Conservation (phyloP, 1,284 basidiomycete species). For the Ganoderma lucidum region DNA sequence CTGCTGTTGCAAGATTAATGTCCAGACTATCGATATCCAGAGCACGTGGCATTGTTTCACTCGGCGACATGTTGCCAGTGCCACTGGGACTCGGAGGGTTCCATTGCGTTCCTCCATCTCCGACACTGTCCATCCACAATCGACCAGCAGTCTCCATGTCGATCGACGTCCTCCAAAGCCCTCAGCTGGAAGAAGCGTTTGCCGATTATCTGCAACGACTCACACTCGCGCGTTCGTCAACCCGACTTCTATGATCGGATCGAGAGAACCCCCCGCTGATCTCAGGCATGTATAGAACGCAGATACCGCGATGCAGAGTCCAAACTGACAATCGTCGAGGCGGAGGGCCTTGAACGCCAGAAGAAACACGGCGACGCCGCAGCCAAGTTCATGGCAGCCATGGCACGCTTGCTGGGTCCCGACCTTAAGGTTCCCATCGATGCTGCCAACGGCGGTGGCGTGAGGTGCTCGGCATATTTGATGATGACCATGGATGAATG, state of each 20-base stretch:
- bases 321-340: conserved; percentile 17
- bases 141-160: background rate
- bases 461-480: conserved; percentile 23
- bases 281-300: background rate
- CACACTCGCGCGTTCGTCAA: background rate
- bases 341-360: conserved; percentile 17
- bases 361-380: conserved; percentile 21
- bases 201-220: background rate
- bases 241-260: background rate
- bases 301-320: conserved; percentile 24
- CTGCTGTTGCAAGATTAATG: background rate
- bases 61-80: background rate
- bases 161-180: background rate
- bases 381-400: conserved; percentile 20
- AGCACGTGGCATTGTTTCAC: background rate
- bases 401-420: conserved; percentile 20
- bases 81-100: background rate
- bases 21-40: background rate
- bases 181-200: background rate
- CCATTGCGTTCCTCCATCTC: background rate
- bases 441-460: conserved; percentile 23
- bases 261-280: background rate
- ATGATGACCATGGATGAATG: conserved; percentile 31
- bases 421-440: conserved; percentile 22
- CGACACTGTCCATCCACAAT: background rate